Evolutionary conservation across 192 early-diverging fungal species (phyloP).

Genomic region (Coemansia sp.): DNA sequence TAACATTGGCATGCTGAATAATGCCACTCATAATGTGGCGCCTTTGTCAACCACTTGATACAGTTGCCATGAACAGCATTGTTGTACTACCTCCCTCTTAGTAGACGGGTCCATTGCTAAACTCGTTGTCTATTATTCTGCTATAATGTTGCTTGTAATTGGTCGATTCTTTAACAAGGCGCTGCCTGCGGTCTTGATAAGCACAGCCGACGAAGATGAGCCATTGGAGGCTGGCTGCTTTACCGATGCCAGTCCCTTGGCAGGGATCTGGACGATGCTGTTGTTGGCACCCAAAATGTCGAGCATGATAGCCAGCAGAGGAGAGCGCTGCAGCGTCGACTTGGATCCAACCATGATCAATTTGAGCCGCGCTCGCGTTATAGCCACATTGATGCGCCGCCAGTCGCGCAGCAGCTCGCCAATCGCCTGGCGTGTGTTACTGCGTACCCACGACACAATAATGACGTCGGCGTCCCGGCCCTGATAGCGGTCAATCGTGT

Average conservation of each 20-base stretch:
- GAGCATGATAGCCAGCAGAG: conserved; percentile 63
- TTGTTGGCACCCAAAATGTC: conserved; percentile 12
- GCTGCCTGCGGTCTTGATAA: conserved; percentile 6
- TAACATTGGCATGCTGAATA: too few species aligned
- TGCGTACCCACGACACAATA: conserved; percentile 88
- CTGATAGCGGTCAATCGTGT: conserved; percentile 94
- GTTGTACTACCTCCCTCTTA: too few species aligned
- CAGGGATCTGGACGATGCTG: conserved; percentile 29
- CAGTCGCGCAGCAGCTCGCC: conserved; percentile 91
- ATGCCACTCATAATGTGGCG: neutral
- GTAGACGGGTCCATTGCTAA: neutral
- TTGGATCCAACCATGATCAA: conserved; percentile 87
- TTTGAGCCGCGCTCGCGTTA: conserved; percentile 89
- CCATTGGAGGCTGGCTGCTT: neutral
- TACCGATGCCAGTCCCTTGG: conserved; percentile 16
- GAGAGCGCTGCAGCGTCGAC: conserved; percentile 65
- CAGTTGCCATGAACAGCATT: too few species aligned
- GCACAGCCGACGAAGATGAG: neutral
- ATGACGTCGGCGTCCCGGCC: conserved; percentile 93
- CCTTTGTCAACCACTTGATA: too few species aligned
- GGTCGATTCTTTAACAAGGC: conserved; percentile 25
- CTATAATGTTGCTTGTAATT: conserved; percentile 32
- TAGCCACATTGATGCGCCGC: conserved; percentile 92
- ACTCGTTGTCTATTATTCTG: conserved; percentile 10
- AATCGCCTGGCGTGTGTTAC: conserved; percentile 70